Evolutionary conservation across 495 filamentous ascomycete genomes (phyloP).

Genomic region (Annulohypoxylon nitens): DNA sequence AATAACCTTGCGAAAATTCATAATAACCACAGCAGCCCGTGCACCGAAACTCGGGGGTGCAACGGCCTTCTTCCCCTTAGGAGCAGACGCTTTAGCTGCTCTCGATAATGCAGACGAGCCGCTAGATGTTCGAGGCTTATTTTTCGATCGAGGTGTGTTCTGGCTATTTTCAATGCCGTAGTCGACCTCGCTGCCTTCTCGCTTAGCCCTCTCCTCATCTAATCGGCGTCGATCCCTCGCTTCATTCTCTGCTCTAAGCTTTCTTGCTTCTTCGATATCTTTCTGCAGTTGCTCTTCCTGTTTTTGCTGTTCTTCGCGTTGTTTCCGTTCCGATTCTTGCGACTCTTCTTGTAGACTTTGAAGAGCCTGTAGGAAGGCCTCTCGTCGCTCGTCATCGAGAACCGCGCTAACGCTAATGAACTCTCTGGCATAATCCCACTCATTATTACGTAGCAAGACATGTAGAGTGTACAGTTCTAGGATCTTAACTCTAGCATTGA

Average conservation of each 20-base stretch:
- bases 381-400: constrained; percentile 91
- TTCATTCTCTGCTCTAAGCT: constrained; percentile 65
- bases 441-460: constrained; percentile 87
- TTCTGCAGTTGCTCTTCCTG: constrained; percentile 69
- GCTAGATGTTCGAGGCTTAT: constrained; percentile 65
- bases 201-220: constrained; percentile 60
- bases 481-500: constrained; percentile 82
- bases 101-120: constrained; percentile 46
- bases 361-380: constrained; percentile 81
- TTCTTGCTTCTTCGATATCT: constrained; percentile 71
- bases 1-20: constrained; percentile 71
- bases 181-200: constrained; percentile 58
- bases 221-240: constrained; percentile 61
- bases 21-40: constrained; percentile 63
- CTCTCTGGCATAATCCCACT: constrained; percentile 94
- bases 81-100: constrained; percentile 37
- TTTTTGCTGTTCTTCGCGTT: constrained; percentile 73
- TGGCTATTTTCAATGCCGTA: constrained; percentile 65
- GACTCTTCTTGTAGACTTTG: constrained; percentile 82
- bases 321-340: constrained; percentile 70
- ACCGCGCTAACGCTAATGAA: constrained; percentile 87
- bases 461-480: constrained; percentile 95
- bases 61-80: constrained; percentile 52
- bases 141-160: constrained; percentile 57
- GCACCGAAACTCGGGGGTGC: constrained; percentile 59